Evolutionary conservation across 2,329 filamentous ascomycete genomes (phyloP).

Genomic region (Apiospora koreana): DNA sequence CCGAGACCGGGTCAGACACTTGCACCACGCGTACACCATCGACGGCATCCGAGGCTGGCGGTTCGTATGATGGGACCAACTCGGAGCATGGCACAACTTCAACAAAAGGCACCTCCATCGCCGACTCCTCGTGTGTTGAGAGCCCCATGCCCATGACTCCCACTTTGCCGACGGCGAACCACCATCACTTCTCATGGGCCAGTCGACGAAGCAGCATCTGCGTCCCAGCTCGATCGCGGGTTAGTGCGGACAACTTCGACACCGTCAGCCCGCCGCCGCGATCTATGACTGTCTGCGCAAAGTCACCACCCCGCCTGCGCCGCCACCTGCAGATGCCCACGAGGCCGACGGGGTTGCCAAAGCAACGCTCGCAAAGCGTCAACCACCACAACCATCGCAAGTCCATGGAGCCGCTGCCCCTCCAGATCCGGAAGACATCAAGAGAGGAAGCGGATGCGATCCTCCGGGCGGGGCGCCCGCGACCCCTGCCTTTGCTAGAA

Average conservation of each 20-base stretch:
- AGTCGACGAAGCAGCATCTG: constrained; percentile 11
- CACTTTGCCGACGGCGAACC: background rate
- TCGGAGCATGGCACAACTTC: background rate
- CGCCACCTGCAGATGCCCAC: constrained; percentile 4
- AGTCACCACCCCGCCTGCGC: background rate
- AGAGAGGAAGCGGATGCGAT: constrained; percentile 3
- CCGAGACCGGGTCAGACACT: background rate
- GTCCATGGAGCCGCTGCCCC: constrained; percentile 18
- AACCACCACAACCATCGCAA: constrained; percentile 9
- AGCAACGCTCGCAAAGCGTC: constrained; percentile 17
- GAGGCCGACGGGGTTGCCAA: constrained; percentile 11
- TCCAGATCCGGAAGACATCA: constrained; percentile 20
- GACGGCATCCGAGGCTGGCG: background rate
- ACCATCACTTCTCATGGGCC: background rate
- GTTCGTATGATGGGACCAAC: background rate
- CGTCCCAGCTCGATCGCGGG: background rate
- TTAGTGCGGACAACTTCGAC: background rate
- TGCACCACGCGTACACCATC: background rate
- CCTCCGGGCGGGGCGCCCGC: background rate
- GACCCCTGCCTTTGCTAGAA: background rate
- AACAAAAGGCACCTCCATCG: background rate
- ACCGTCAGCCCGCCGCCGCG: background rate
- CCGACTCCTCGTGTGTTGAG: background rate
- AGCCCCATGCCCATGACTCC: background rate
- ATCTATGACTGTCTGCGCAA: background rate